Evolutionary conservation across 495 filamentous ascomycete genomes (phyloP).

Genomic region (Aspergillus sclerotioniger): DNA sequence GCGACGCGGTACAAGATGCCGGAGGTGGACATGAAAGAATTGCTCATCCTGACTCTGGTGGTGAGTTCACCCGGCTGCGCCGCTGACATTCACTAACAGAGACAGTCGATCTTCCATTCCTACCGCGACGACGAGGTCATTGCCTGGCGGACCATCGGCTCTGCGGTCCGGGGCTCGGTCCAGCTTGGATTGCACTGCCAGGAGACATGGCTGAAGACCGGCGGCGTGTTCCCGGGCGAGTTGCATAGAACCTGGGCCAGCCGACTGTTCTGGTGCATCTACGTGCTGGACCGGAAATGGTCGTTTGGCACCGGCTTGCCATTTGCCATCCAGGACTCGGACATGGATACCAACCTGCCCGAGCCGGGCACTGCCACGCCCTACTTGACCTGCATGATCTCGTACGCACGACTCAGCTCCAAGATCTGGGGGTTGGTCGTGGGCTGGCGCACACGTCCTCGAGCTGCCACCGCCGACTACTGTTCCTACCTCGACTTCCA

Average conservation of each 20-base stretch:
- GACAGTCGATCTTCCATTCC: conserved; percentile 76
- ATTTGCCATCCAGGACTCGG: conserved; percentile 73
- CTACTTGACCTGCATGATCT: conserved; percentile 54
- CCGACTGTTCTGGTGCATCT: conserved; percentile 79
- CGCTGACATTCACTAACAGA: not conserved
- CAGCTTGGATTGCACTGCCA: conserved; percentile 76
- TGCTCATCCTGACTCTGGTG: conserved; percentile 68
- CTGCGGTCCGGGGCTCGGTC: conserved; percentile 67
- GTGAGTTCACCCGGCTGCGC: conserved; percentile 37
- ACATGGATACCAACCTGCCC: conserved; percentile 74
- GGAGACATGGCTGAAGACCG: conserved; percentile 64
- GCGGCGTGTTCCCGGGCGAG: conserved; percentile 53
- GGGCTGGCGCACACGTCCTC: conserved; percentile 45
- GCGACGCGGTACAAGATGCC: conserved; percentile 63
- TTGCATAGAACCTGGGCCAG: conserved; percentile 60
- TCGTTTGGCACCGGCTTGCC: conserved; percentile 78
- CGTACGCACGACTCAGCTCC: conserved; percentile 67
- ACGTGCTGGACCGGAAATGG: conserved; percentile 77
- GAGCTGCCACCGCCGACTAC: conserved; percentile 54
- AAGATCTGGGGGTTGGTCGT: conserved; percentile 68
- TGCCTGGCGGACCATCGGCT: conserved; percentile 73
- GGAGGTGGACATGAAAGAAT: conserved; percentile 61
- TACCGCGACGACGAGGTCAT: conserved; percentile 75
- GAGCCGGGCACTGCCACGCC: conserved; percentile 52
- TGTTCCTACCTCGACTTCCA: conserved; percentile 70